Evolutionary conservation across 306 rosid species (phyloP), one percentile per base, ranked within the genome.

Genomic region (Phaseolus lunatus): DNA sequence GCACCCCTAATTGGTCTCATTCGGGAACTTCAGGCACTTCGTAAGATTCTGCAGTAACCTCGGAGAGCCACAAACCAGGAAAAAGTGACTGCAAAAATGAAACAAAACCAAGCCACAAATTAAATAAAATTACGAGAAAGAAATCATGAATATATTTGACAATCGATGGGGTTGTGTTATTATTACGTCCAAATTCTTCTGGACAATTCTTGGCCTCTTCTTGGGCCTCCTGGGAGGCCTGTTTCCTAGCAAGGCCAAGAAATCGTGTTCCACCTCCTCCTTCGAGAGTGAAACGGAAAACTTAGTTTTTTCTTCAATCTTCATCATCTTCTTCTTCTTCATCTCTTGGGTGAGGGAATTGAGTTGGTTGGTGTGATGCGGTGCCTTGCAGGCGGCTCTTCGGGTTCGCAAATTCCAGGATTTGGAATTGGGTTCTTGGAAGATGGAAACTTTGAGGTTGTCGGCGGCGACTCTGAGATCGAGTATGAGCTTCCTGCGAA

Each of bases 211-310:
- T 29, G 88, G 48, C 48, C 48, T 43, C 15, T 43, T 43, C 48
- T 79, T 87, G 11, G 93, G 88, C 74, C 86, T 85, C 78, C 86
- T 83, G 3, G 89, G 88, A 4, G 88, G 86, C 54, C 52, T 81
- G 18, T 76, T 70, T 6, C 87, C 87, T 53, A 77, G 64, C 79
- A 83, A 47, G 14, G 79, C 83, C 67, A 73, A 73, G 47, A 85
- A 89, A 67, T 89, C 48, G 48, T 43, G 48, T 43, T 43, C 48
- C 4, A 43, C 48, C 48, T 43, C 86, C 23, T 85, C 83, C 83
- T 85, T 87, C 18, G 84, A 81, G 5, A 87, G 68, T 26, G 88
- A 53, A 54, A 89, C 59, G 0, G 82, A 76, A 43, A 89, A 76
- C 47, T 73, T 71, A n/a, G 11, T 18, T 20, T 18, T 52, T 22